Conservation (phyloP, 352 stramenopile species). For the Aphanomyces euteiches region DNA sequence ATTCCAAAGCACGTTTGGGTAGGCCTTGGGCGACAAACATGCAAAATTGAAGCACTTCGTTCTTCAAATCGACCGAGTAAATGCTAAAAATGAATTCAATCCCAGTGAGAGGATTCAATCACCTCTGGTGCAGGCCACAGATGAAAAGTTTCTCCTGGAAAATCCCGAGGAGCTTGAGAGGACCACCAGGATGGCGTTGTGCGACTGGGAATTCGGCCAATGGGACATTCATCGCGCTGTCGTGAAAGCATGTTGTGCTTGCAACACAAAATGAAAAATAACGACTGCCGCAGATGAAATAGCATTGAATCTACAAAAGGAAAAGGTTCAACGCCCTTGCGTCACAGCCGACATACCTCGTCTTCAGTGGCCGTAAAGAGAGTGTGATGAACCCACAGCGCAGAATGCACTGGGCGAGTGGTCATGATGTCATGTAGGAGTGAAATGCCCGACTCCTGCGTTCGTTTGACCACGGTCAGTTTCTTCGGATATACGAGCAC, state of each 20-base stretch:
- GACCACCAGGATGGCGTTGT: constrained; percentile 29
- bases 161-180: constrained; percentile 33
- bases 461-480: constrained; percentile 33
- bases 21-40: constrained; percentile 57
- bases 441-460: constrained; percentile 39
- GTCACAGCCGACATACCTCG: constrained; percentile 29
- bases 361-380: constrained; percentile 60
- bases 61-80: constrained; percentile 57
- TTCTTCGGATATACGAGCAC: constrained; percentile 51
- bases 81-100: constrained; percentile 35
- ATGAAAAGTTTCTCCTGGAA: constrained; percentile 48
- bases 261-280: constrained; percentile 64
- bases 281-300: constrained; percentile 51
- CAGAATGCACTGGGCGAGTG: constrained; percentile 37
- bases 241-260: constrained; percentile 17
- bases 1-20: constrained; percentile 41
- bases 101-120: constrained; percentile 20
- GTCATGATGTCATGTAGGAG: constrained; percentile 67
- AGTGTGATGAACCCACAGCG: constrained; percentile 66
- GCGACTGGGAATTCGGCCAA: constrained; percentile 44
- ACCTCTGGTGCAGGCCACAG: constrained; percentile 45
- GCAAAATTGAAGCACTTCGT: constrained; percentile 60
- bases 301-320: constrained; percentile 47
- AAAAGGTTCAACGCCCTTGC: neutral
- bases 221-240: neutral